phyloP scores from a whole-genome alignment of 1,284 basidiomycete species.

The Boletus sp. region DNA sequence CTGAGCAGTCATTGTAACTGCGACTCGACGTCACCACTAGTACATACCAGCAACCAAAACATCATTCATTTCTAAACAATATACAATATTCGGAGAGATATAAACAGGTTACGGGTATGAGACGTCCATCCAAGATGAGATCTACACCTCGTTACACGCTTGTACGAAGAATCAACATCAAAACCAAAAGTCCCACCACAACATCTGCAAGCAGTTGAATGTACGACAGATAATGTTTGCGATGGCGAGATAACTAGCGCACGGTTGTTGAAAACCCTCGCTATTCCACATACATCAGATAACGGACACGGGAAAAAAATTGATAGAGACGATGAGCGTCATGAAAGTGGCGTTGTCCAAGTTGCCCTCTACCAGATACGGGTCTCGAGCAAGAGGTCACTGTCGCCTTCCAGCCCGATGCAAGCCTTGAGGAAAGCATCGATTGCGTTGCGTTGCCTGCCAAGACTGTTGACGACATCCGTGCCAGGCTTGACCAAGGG shows the following conservation, averaged over 20 bases:
- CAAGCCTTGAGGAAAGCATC: slow-evolving; percentile 94
- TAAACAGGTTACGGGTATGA: slow-evolving; percentile 2
- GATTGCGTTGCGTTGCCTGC: slow-evolving; percentile 94
- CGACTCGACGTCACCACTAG: too few relatives aligned
- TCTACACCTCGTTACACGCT: not conserved
- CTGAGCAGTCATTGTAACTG: too few relatives aligned
- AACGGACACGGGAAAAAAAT: not conserved
- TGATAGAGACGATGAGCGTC: not conserved
- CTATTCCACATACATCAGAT: not conserved
- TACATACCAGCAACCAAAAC: too few relatives aligned
- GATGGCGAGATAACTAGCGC: not conserved
- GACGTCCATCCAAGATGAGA: not conserved
- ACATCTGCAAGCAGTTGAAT: slow-evolving; percentile 19
- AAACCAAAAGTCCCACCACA: not conserved
- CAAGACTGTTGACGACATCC: slow-evolving; percentile 94
- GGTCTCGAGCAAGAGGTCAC: slow-evolving; percentile 83
- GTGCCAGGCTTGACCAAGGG: slow-evolving; percentile 96
- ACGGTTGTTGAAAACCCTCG: slow-evolving; percentile 23
- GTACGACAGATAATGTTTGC: not conserved
- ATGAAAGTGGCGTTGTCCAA: too few relatives aligned
- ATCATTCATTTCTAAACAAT: slow-evolving; percentile 4
- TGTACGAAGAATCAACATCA: not conserved
- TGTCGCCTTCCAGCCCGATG: slow-evolving; percentile 80
- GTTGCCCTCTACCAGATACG: slow-evolving; percentile 70
- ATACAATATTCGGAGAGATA: too few relatives aligned